Base-by-base conservation (phyloP, 2,329 filamentous ascomycete genomes). In the Verruconis gallopava region DNA sequence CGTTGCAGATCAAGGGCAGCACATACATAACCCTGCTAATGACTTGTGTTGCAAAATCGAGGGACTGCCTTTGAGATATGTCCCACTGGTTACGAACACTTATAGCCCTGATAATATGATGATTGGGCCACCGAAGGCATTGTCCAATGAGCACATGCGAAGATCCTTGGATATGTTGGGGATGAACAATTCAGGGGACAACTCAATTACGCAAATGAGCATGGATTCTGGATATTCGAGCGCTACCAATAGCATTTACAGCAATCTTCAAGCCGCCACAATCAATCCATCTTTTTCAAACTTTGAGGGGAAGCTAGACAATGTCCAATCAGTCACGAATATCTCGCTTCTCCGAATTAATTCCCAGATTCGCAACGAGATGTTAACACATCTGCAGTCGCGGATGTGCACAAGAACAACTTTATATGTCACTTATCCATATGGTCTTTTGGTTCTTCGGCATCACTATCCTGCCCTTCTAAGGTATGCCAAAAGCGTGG, bases 181-280 rank as follows among this genome's bases (percentile, higher is more conserved):
- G n/a, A n/a, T n/a, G n/a, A n/a, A n/a, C n/a, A n/a, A n/a, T n/a
- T n/a, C n/a, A n/a, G n/a, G n/a, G n/a, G 17, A 9, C 9, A 36
- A n/a, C 34, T n/a, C 34, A 15, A 22, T 13, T 12, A 14, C 25
- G 21, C 17, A 2, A 3, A 14, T 14, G 18, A 38, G 41, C 18
- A 43, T 42, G 30, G 40, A 42, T 9, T 42, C 40, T 21, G 40
- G 40, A 37, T 42, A 42, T n/a, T 30, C 22, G 18, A 42, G 40
- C 33, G 30, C 33, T 5, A 18, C 17, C 12, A n/a, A n/a, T 11
- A n/a, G 12, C 3, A 20, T 3, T 13, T 33, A 30, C 25, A 30
- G 25, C 25, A 30, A 9, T 30, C 9, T n/a, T 9, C 6, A 9
- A n/a, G 25, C 34, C 9, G 6, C 19, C 4, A 25, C 9, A 20